Base-by-base conservation (phyloP, 2,329 filamentous ascomycete species). In the Fusarium drepaniforme region DNA sequence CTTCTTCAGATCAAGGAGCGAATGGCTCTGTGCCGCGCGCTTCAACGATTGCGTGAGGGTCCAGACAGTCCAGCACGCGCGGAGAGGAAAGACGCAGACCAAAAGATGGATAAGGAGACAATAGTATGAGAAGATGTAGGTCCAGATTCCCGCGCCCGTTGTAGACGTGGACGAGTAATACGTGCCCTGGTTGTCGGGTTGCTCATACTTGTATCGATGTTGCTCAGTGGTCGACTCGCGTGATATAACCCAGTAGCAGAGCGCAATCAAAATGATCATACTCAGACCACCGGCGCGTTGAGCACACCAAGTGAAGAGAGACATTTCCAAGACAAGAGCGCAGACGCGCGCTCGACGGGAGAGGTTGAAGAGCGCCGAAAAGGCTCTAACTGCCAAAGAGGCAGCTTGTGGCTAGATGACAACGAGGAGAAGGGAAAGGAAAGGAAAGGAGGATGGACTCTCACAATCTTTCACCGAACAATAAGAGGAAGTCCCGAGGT, bases 31-130 rank as follows among this genome's bases (percentile, higher is more conserved):
- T 18, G 84, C 82, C 4, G 83, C 83, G 78, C 85, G 87, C 72
- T 84, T 85, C 61, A 92, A 81, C 71, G 83, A 85, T 30, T 82
- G 82, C 18, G 89, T 90, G 64, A 92, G 85, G 77, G 88, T 87
- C 85, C 88, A 88, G 61, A 92, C 86, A 18, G 90, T 88, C 85
- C 87, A 92, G 82, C 88, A 90, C 28, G 90, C 89, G 69, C 91
- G 88, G 8, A 92, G 78, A 25, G 91, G 90, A 75, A 94, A 93
- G 37, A 87, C 81, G 73, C 90, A 89, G 76, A 93, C 91, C 64
- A 93, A 84, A 64, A 90, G 67, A 80, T 94, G 92, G 66, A 93
- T 88, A 38, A 92, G 80, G 21, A 93, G 84, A 63, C 89, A 90
- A 82, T 93, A 94, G 78, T 90, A 91, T 60, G 91, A 87, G 77